Percentiles rank a stretch among this genome's conserved stretches.
Conservation (phyloP, 1,284 basidiomycete species). For the Trichosporon ovoides region DNA sequence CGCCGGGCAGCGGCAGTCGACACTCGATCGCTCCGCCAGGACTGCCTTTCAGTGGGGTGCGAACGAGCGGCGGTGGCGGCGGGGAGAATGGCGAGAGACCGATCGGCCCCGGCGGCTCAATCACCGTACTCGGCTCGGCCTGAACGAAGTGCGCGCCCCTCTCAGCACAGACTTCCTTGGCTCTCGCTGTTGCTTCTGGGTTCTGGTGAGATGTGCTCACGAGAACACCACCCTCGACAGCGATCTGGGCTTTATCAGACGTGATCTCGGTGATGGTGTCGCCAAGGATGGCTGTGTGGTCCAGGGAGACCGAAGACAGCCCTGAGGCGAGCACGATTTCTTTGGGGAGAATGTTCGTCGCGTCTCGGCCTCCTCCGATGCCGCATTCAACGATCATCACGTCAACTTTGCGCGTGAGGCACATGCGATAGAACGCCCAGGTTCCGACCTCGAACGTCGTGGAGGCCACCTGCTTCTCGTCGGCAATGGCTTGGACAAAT, state of each 20-base stretch:
- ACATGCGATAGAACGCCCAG: slow-evolving; percentile 59
- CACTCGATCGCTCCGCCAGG: slow-evolving; percentile 15
- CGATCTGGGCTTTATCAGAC: slow-evolving; percentile 77
- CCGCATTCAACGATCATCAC: slow-evolving; percentile 88
- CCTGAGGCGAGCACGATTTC: slow-evolving; percentile 68
- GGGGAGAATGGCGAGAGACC: slow-evolving; percentile 30
- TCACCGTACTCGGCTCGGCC: slow-evolving; percentile 12
- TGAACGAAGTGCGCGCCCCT: slow-evolving; percentile 32
- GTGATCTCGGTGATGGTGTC: slow-evolving; percentile 69
- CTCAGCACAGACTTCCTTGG: slow-evolving; percentile 48
- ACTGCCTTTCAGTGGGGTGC: slow-evolving; percentile 18
- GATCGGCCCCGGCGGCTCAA: slow-evolving; percentile 24
- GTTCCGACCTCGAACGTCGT: slow-evolving; percentile 82
- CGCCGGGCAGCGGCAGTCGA: slow-evolving; percentile 61
- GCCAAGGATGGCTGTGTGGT: slow-evolving; percentile 88
- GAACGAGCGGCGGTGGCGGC: slow-evolving; percentile 20
- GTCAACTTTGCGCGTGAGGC: slow-evolving; percentile 54
- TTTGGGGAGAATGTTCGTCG: slow-evolving; percentile 81
- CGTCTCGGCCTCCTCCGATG: slow-evolving; percentile 86
- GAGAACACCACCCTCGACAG: slow-evolving; percentile 63
- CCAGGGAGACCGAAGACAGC: slow-evolving; percentile 80
- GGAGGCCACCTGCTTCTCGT: slow-evolving; percentile 59
- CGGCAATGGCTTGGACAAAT: slow-evolving; percentile 46
- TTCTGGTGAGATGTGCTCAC: slow-evolving; percentile 68
- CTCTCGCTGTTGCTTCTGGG: slow-evolving; percentile 53